Evolutionary conservation across 2,329 filamentous ascomycete species (phyloP).

Genomic region (Ascochyta clinopodiicola): DNA sequence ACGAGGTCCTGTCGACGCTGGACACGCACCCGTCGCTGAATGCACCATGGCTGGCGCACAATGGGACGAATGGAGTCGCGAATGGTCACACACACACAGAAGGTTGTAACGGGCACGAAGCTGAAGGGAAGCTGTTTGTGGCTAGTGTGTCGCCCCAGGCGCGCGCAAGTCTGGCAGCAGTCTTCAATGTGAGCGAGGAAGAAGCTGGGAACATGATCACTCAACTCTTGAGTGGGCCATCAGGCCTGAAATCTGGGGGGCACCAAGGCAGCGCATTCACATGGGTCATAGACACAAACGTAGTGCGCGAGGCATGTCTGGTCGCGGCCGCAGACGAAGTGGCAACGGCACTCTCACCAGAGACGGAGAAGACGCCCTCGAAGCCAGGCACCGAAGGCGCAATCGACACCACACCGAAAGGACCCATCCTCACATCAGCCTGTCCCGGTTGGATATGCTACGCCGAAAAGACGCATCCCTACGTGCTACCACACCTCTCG

Average conservation of each 20-base stretch:
- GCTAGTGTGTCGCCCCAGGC: conserved; percentile 93
- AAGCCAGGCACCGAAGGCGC: conserved; percentile 41
- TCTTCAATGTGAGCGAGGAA: conserved; percentile 74
- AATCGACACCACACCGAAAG: conserved; percentile 56
- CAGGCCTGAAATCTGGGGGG: conserved; percentile 74
- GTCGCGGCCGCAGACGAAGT: conserved; percentile 63
- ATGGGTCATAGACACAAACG: conserved; percentile 91
- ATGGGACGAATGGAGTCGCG: conserved; percentile 31
- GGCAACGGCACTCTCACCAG: conserved; percentile 42
- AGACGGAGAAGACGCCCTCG: conserved; percentile 29
- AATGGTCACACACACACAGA: conserved; percentile 18
- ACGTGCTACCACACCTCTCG: conserved; percentile 89
- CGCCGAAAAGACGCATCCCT: conserved; percentile 95
- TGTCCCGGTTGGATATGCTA: conserved; percentile 99
- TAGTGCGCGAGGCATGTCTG: conserved; percentile 81
- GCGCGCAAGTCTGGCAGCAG: conserved; percentile 85
- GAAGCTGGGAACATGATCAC: conserved; percentile 84
- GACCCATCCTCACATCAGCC: conserved; percentile 81
- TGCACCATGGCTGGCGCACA: conserved; percentile 40
- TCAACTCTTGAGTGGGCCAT: conserved; percentile 74
- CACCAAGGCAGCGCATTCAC: conserved; percentile 77
- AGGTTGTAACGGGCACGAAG: conserved; percentile 25
- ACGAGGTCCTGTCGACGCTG: conserved; percentile 83
- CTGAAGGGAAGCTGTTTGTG: conserved; percentile 78
- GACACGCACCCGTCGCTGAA: conserved; percentile 64